These are phyloP conservation scores for Microsporum audouinii DNA, from an alignment of 2,329 filamentous ascomycete genomes.

Conservation along the genomic window DNA sequence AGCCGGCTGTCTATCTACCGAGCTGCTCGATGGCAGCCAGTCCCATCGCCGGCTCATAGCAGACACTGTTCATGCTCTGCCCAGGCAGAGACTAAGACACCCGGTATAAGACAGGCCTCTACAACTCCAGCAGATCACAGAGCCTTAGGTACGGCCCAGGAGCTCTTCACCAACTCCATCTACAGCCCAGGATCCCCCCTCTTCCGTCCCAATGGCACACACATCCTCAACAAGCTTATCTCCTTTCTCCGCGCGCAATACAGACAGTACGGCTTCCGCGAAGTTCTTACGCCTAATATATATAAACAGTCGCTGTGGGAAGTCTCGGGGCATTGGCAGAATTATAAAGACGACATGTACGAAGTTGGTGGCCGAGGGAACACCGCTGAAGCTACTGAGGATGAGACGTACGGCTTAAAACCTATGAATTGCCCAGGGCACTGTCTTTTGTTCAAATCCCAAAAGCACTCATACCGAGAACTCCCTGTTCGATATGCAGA, in stretches of 20 bases:
- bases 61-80: slow-evolving; percentile 24
- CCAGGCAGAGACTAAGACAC: slow-evolving; percentile 7
- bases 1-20: background rate
- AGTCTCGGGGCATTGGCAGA: slow-evolving; percentile 74
- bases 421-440: slow-evolving; percentile 92
- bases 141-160: slow-evolving; percentile 45
- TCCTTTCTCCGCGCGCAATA: slow-evolving; percentile 76
- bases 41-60: slow-evolving; percentile 7
- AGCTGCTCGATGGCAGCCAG: background rate
- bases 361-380: slow-evolving; percentile 51
- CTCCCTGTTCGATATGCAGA: slow-evolving; percentile 76
- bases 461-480: slow-evolving; percentile 64
- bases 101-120: background rate
- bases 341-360: slow-evolving; percentile 89
- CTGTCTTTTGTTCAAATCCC: slow-evolving; percentile 68
- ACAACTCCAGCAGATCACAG: slow-evolving; percentile 40
- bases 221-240: slow-evolving; percentile 72
- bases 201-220: slow-evolving; percentile 69
- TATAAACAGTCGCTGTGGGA: slow-evolving; percentile 84
- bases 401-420: slow-evolving; percentile 71
- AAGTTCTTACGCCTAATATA: slow-evolving; percentile 81
- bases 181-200: slow-evolving; percentile 81
- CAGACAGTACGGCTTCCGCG: slow-evolving; percentile 70
- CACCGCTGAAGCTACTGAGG: slow-evolving; percentile 37
- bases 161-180: slow-evolving; percentile 65